These are phyloP conservation scores for Chaetomium olivaceum DNA, from an alignment of 2,329 filamentous ascomycete genomes.

Conservation along the genomic window DNA sequence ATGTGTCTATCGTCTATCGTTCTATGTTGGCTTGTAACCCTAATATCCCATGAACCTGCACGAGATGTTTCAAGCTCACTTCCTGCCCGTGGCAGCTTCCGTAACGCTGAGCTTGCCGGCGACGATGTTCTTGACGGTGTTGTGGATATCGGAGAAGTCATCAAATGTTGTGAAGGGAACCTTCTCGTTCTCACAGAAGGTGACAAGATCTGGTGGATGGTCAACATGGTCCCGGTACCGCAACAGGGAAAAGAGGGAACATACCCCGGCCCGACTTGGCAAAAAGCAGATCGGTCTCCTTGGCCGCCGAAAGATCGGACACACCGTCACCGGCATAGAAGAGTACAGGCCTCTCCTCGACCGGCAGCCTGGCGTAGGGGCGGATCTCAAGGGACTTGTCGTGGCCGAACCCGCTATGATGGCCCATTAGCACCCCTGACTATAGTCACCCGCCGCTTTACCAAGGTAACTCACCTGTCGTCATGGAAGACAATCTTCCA, in stretches of 20 bases:
- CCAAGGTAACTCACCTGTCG: conserved; percentile 60
- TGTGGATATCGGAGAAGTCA: conserved; percentile 65
- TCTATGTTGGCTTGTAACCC: conserved; percentile 2
- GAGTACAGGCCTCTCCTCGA: conserved; percentile 70
- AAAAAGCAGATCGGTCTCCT: conserved; percentile 90
- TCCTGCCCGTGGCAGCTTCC: conserved; percentile 33
- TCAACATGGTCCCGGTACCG: conserved; percentile 29
- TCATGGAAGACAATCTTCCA: conserved; percentile 92
- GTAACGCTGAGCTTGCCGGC: conserved; percentile 31
- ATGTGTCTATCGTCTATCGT: conserved; percentile 18
- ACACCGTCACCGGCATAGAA: conserved; percentile 97
- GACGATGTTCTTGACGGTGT: conserved; percentile 32
- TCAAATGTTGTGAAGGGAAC: conserved; percentile 87
- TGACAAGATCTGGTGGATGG: conserved; percentile 68
- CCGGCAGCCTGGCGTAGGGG: conserved; percentile 75
- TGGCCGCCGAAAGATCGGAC: conserved; percentile 86
- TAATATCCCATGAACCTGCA: conserved; percentile 6
- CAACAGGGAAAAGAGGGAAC: conserved; percentile 29
- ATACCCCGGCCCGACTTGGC: conserved; percentile 85
- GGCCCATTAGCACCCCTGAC: conserved; percentile 14
- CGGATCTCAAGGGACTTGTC: conserved; percentile 93
- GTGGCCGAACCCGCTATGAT: conserved; percentile 76
- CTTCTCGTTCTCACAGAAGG: conserved; percentile 79
- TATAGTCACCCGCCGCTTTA: background rate
- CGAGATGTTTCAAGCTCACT: conserved; percentile 9